Conservation (phyloP, 306 rosid species). For the Prunus mume region DNA sequence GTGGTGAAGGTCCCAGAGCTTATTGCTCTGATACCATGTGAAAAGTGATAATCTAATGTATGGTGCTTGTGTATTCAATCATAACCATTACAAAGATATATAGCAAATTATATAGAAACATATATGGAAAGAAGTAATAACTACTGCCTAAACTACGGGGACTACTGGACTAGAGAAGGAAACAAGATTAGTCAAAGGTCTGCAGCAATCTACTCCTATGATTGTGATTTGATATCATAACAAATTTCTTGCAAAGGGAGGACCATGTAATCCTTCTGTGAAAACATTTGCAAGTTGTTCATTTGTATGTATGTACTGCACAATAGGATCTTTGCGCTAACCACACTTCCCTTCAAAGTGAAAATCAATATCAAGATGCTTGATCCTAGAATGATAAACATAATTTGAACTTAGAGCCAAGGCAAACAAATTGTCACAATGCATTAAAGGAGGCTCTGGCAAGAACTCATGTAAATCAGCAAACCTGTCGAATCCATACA, state of each 20-base stretch:
- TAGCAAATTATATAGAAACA: no score
- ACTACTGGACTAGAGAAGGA: no score
- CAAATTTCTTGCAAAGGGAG: background rate
- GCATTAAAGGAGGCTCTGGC: background rate
- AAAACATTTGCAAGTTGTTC: background rate
- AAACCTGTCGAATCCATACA: background rate
- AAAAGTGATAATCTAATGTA: no score
- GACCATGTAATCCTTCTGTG: background rate
- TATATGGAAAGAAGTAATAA: no score
- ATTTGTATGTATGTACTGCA: background rate
- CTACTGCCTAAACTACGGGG: no score
- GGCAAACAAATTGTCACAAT: background rate
- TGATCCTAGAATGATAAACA: background rate
- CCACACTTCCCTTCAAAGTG: background rate
- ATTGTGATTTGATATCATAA: no score
- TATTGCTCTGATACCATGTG: no score
- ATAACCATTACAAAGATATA: no score
- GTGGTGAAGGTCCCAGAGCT: no score
- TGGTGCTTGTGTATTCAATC: no score
- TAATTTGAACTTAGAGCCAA: background rate
- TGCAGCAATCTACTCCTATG: no score
- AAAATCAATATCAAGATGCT: background rate
- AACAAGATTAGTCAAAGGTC: no score
- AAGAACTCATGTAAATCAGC: background rate
- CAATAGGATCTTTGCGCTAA: rapidly evolving